Evolutionary conservation across 257 asterid genomes (phyloP).

Genomic region (Rauvolfia tetraphylla): DNA sequence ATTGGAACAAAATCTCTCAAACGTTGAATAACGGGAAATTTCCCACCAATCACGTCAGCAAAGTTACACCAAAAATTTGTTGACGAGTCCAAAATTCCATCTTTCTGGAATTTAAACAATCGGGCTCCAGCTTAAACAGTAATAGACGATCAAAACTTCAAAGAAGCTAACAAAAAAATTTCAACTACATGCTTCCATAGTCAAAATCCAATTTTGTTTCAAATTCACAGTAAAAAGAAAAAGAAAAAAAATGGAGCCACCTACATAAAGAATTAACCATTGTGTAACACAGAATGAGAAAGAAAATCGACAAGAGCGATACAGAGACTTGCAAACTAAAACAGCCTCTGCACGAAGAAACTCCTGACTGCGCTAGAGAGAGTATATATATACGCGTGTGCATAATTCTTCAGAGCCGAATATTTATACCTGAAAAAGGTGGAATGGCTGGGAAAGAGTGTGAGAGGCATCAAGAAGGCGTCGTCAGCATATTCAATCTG

Average conservation of each 20-base stretch:
- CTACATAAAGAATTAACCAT: background rate
- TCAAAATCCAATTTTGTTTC: background rate
- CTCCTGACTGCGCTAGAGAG: background rate
- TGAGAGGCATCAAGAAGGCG: background rate
- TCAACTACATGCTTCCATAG: conserved; percentile 9
- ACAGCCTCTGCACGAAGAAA: background rate
- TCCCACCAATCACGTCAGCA: background rate
- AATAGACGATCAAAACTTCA: background rate
- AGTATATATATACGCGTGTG: too few relatives aligned
- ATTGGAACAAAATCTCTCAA: background rate
- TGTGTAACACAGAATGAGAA: too few relatives aligned
- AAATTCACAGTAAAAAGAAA: background rate
- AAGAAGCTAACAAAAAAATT: background rate
- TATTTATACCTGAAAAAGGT: background rate
- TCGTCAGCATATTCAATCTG: background rate
- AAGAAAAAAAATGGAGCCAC: too few relatives aligned
- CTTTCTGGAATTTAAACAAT: background rate
- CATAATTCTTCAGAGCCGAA: background rate
- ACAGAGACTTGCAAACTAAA: background rate
- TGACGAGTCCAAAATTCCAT: background rate
- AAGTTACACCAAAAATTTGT: background rate
- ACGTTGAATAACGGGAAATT: background rate
- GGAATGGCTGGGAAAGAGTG: background rate
- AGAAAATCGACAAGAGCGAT: background rate
- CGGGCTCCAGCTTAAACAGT: background rate